phyloP scores from a whole-genome alignment of 129 eudicot species.

The Silybum marianum region DNA sequence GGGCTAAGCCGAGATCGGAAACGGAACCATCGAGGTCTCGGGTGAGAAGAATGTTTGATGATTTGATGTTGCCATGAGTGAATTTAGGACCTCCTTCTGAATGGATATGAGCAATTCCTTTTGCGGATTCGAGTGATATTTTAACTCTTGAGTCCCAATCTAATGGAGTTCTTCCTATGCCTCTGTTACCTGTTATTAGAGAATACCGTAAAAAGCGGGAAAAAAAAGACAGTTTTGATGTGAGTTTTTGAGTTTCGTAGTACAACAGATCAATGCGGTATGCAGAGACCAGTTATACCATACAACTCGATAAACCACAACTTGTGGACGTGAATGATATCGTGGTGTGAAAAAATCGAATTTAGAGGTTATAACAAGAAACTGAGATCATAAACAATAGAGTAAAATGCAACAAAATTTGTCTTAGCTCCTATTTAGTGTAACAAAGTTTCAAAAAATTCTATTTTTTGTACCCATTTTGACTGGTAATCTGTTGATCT shows the following conservation, averaged over 20 bases:
- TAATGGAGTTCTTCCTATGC: constrained; percentile 59
- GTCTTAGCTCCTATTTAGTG: background rate
- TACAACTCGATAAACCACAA: no score
- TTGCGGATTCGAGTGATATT: constrained; percentile 69
- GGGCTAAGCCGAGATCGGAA: constrained; percentile 73
- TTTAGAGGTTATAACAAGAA: background rate
- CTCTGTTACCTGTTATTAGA: constrained; percentile 55
- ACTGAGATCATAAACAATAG: background rate
- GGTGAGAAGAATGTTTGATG: constrained; percentile 79
- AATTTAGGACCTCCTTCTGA: constrained; percentile 58
- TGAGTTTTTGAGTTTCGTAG: background rate
- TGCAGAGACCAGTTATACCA: no score
- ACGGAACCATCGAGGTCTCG: constrained; percentile 57
- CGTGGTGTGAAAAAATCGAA: no score
- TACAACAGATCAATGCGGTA: no score
- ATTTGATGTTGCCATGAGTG: constrained; percentile 82
- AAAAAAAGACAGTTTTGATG: background rate
- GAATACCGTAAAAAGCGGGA: background rate
- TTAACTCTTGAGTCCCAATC: constrained; percentile 83
- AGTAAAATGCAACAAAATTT: no score
- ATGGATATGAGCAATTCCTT: constrained; percentile 76
- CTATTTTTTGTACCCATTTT: background rate
- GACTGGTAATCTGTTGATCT: background rate
- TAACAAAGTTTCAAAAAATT: background rate
- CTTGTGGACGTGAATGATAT: no score